Percentiles rank a stretch among this genome's conserved stretches.
Evolutionary conservation across 1,284 basidiomycete species (phyloP).

Genomic region (Rhodotorula sp.): DNA sequence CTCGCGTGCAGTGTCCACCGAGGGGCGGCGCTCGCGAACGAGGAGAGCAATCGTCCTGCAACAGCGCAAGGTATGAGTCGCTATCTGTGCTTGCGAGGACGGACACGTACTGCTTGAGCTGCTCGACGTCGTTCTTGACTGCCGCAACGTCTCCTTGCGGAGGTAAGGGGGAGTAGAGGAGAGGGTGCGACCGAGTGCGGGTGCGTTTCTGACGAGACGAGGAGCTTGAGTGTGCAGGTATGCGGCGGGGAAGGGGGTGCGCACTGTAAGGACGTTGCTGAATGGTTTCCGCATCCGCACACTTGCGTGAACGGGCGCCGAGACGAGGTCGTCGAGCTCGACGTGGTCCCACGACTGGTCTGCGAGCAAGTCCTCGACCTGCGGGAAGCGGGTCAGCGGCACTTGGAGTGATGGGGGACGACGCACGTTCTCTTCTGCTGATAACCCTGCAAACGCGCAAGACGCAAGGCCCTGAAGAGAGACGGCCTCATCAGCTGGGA

Average conservation of each 20-base stretch:
- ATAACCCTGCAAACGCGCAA: neutral
- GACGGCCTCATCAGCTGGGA: no score
- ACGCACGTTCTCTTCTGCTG: no score
- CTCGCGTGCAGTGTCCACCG: no score
- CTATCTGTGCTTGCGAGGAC: no score
- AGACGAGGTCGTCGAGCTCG: neutral
- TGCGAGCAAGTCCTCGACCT: neutral
- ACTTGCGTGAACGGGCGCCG: neutral
- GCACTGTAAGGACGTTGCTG: neutral
- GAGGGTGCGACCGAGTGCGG: neutral
- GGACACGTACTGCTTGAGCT: conserved; percentile 13
- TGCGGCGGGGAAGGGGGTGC: neutral
- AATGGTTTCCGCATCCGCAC: neutral
- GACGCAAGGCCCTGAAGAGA: no score
- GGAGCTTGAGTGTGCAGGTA: neutral
- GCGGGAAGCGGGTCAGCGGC: neutral
- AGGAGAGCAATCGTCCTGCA: conserved; percentile 4
- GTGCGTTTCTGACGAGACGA: neutral
- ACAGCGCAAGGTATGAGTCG: no score
- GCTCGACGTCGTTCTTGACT: conserved; percentile 11
- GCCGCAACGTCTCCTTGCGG: neutral
- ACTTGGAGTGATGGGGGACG: no score
- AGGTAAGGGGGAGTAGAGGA: neutral
- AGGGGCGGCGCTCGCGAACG: neutral
- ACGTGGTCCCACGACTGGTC: conserved; percentile 6